These are phyloP conservation scores for Rhizopogon vulgaris DNA, from an alignment of 768 basidiomycete genomes.

Conservation along the genomic window DNA sequence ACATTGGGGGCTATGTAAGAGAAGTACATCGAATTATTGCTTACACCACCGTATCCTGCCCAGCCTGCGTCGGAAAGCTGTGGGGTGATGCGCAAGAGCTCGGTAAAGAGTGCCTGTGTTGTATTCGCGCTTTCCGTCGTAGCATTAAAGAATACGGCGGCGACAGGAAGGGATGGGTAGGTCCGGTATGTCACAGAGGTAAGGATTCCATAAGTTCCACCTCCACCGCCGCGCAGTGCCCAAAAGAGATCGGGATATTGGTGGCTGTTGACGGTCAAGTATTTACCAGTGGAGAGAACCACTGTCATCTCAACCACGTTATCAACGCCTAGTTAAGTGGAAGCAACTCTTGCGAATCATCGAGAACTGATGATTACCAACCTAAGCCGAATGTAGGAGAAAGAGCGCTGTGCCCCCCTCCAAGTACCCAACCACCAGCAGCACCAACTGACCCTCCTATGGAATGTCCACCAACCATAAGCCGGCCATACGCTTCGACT, in stretches of 20 bases:
- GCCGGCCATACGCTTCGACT: conserved; percentile 30
- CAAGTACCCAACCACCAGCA: conserved; percentile 42
- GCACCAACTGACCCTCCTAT: conserved; percentile 37
- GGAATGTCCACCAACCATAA: conserved; percentile 41
- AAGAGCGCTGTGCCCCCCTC: conserved; percentile 40
- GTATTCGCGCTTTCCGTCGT: conserved; percentile 26
- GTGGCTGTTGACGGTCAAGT: conserved; percentile 33
- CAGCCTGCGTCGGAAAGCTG: conserved; percentile 37
- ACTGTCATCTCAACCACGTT: conserved; percentile 40
- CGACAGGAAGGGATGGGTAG: conserved; percentile 31
- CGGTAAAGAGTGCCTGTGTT: conserved; percentile 26
- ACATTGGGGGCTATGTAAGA: conserved; percentile 29
- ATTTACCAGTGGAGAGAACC: conserved; percentile 36
- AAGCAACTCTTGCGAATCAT: background rate
- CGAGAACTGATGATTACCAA: conserved; percentile 7
- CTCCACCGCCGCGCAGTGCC: conserved; percentile 48
- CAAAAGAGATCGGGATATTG: conserved; percentile 44
- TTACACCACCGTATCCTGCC: conserved; percentile 31
- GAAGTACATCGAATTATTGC: conserved; percentile 7
- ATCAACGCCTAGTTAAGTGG: conserved; percentile 33
- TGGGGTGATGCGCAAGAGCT: conserved; percentile 29
- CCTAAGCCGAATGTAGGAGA: conserved; percentile 38
- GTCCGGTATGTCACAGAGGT: conserved; percentile 42
- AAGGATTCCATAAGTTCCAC: conserved; percentile 43
- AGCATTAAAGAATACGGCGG: conserved; percentile 19